Evolutionary conservation across 129 eudicot species (phyloP), one percentile per base, ranked within the genome.

Genomic region (Escallonia rubra): DNA sequence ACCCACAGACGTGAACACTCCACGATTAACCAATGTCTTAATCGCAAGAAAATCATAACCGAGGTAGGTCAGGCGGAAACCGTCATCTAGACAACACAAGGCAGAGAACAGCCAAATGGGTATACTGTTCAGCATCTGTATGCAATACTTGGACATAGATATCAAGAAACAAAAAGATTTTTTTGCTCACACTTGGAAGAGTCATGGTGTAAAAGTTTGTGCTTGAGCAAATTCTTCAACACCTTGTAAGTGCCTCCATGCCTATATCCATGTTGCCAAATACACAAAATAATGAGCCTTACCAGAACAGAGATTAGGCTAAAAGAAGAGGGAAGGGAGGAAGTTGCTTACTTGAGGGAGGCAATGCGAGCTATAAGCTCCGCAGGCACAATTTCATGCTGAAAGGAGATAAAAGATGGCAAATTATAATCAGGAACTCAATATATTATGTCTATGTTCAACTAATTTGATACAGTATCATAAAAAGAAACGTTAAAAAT

Each of bases 161-260:
- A 11, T n/a, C 38, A 10, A 57, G 41, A 5, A 61, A 11, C 8
- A n/a, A 59, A 23, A 23, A 23, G 0, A 23, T 7, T 14, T 1
- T 47, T 16, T 61, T 11, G 79, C 96, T 78, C 71, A 93, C 98
- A 93, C 56, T 89, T 86, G 41, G 98, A 89, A 55, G 90, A 74
- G 75, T 94, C 97, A 7, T 89, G 99, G 76, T 94, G 97, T 67
- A 94, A 56, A 62, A 94, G 78, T 83, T 86, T 89, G 83, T 94
- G 88, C 82, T 86, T 93, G 43, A 93, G 99, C 86, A 93, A 77
- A 75, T 89, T 93, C 83, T 80, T 86, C 75, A 93, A 72, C 63
- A 93, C 96, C 77, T 93, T 93, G 64, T 93, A 93, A 13, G 98
- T 86, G 44, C 98, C 98, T 56, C 98, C 98, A 81, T 93, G 95